Evolutionary conservation across 2,329 filamentous ascomycete genomes (phyloP).

Genomic region (Paecilomyces variotii): DNA sequence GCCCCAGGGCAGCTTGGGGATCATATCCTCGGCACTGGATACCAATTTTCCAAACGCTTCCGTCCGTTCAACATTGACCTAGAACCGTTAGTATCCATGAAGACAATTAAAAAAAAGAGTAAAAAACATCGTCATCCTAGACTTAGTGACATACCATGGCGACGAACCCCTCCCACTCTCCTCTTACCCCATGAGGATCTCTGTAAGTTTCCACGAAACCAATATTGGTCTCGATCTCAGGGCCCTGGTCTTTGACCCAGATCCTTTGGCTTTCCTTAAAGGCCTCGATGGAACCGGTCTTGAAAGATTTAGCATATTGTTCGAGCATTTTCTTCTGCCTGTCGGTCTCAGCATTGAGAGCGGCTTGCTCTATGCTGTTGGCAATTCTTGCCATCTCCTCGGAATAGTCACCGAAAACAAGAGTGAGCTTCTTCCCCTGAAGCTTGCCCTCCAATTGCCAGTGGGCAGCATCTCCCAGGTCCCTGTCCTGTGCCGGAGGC

Average conservation of each 20-base stretch:
- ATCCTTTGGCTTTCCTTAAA: constrained; percentile 74
- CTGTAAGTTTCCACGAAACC: constrained; percentile 82
- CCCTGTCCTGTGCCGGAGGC: constrained; percentile 56
- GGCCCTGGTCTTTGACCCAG: constrained; percentile 78
- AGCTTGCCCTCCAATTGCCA: constrained; percentile 55
- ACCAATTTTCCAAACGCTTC: constrained; percentile 81
- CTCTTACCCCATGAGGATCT: constrained; percentile 71
- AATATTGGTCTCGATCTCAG: constrained; percentile 70
- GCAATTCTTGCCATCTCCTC: constrained; percentile 63
- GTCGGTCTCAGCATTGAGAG: constrained; percentile 62
- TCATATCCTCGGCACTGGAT: constrained; percentile 68
- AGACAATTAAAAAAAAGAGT: background rate
- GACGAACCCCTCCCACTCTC: constrained; percentile 80
- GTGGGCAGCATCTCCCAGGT: constrained; percentile 58
- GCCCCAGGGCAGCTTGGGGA: constrained; percentile 82
- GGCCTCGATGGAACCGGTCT: constrained; percentile 62
- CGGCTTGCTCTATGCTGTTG: constrained; percentile 59
- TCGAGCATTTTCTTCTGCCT: constrained; percentile 65
- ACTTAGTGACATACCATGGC: constrained; percentile 41
- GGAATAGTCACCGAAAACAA: constrained; percentile 68
- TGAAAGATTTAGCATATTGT: constrained; percentile 68
- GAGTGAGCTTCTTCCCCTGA: constrained; percentile 59
- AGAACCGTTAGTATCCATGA: constrained; percentile 23
- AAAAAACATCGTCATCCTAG: background rate
- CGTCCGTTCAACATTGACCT: constrained; percentile 81